A percentile compares a stretch with the other conserved stretches of the same genome.
Evolutionary conservation across 2,329 filamentous ascomycete genomes (phyloP).

Genomic region (Ophiostoma novo-ulmi): DNA sequence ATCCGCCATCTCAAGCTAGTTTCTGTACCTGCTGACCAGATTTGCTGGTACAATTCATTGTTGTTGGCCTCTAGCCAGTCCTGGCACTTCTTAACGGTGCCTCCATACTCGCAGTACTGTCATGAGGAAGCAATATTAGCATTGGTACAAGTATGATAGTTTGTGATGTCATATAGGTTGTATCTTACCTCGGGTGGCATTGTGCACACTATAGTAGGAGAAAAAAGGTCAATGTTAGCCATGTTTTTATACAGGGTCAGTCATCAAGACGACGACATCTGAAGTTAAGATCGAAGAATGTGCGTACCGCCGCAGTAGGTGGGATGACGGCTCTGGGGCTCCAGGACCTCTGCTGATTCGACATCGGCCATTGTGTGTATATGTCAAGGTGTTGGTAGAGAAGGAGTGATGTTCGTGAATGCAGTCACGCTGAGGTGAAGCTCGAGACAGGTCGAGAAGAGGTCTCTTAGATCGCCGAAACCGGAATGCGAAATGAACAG

Average conservation of each 20-base stretch:
- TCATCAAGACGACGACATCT: not conserved
- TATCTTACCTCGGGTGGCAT: conserved; percentile 57
- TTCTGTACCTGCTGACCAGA: conserved; percentile 75
- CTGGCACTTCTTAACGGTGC: conserved; percentile 92
- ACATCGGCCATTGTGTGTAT: conserved; percentile 48
- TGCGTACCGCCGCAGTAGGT: conserved; percentile 55
- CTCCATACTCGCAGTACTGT: conserved; percentile 98
- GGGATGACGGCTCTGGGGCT: conserved; percentile 49
- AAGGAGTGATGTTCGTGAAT: not conserved
- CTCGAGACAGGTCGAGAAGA: not conserved
- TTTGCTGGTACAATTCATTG: conserved; percentile 64
- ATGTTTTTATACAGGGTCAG: not conserved
- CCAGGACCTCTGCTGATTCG: conserved; percentile 44
- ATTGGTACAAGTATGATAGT: not conserved
- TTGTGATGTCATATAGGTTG: not conserved
- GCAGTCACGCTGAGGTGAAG: not conserved
- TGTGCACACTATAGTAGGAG: conserved; percentile 50
- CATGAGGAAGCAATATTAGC: not conserved
- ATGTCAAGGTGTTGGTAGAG: not conserved
- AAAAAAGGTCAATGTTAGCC: not conserved
- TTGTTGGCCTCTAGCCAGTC: conserved; percentile 84
- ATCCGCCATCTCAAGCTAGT: no score
- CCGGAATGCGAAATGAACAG: not conserved
- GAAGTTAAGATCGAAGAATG: not conserved
- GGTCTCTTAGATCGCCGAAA: not conserved